Evolutionary conservation across 2,329 filamentous ascomycete species (phyloP), one percentile per base, ranked within the genome.

Genomic region (Scortechinia acanthostroma): DNA sequence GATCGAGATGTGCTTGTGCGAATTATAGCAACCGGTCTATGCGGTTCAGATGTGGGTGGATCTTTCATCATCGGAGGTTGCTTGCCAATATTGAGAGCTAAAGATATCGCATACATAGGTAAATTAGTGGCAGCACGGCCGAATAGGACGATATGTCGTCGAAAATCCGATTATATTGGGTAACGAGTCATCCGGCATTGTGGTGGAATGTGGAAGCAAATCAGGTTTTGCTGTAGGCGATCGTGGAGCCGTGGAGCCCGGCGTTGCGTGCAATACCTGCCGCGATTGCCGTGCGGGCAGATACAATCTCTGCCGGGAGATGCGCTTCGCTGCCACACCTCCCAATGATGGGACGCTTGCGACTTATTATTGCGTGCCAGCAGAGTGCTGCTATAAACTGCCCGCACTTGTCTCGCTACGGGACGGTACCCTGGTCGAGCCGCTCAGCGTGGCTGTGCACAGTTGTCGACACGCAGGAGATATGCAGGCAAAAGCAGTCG

Each of bases 371-470:
- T 61, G 60, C 25, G 62, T 65, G 0, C 62, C 69, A 0, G 60
- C 62, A 0, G 71, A 74, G 52, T 76, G 63, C 48, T 67, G 66
- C 48, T 73, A 74, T 47, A 60, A 58, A 2, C 54, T 77, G 2
- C 69, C 71, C 0, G 56, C 58, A 0, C 56, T 67, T 42, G 60
- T 78, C 45, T 58, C 58, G 2, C 54, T 73, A 30, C 71, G 77
- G 47, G 69, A 76, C 21, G 74, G 69, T 1, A 74, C 73, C 0
- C 54, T 78, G 5, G 65, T 75, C 1, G 74, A 79, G 53, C 75
- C 74, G 0, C 57, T 75, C 0, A 66, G 72, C 0, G 72, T 77
- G 1, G 72, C 73, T 0, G 69, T 73, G 2, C 66, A 72, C 42
- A n/a, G n/a, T n/a, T n/a, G n/a, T n/a, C n/a, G n/a, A n/a, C n/a